Base-by-base conservation (phyloP, 306 rosid genomes). In the Quercus rubra region DNA sequence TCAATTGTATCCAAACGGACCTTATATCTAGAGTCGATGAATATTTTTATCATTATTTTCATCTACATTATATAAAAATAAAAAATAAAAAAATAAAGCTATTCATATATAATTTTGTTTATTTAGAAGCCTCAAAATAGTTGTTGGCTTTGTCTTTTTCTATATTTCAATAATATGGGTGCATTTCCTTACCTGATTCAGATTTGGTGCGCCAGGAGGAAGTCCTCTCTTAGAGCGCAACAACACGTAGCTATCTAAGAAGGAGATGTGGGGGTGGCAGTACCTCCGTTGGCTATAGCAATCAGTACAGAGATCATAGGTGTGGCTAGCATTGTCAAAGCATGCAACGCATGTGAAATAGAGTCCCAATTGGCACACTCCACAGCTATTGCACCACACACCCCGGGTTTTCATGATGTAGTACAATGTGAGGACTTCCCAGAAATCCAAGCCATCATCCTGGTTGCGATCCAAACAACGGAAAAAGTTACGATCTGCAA, bases 171-270 rank as follows among this genome's bases (percentile, higher is more conserved):
- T 28, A 28, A 28, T 35, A 35, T 5, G 41, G 8, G 8, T 6
- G 23, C 9, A 19, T 31, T 55, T 20, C 20, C 62, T 54, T 69
- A 78, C 77, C 55, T 11, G 0, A 56, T n/a, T 58, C 33, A 58
- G 71, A 41, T 41, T 41, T 43, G 51, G 51, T 43, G 3, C 12
- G 2, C 51, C 51, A 43, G 51, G 51, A 43, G 14, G 51, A 43
- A 43, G 51, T 28, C 81, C 76, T 70, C 81, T 10, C 62, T 78
- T 78, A 71, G 77, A 70, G 4, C 71, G 77, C 10, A 78, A 51
- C 76, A 78, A 59, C 0, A 71, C 52, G n/a, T 41, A 58, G 46
- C 43, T 78, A 19, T 78, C 81, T 46, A 78, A 55, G 61, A 78
- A 78, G n/a, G 57, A 71, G 5, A 41, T 28, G 33, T 78, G 81